These are phyloP conservation scores for Xylogone sp. DNA, from an alignment of 2,329 filamentous ascomycete species.

Conservation along the genomic window DNA sequence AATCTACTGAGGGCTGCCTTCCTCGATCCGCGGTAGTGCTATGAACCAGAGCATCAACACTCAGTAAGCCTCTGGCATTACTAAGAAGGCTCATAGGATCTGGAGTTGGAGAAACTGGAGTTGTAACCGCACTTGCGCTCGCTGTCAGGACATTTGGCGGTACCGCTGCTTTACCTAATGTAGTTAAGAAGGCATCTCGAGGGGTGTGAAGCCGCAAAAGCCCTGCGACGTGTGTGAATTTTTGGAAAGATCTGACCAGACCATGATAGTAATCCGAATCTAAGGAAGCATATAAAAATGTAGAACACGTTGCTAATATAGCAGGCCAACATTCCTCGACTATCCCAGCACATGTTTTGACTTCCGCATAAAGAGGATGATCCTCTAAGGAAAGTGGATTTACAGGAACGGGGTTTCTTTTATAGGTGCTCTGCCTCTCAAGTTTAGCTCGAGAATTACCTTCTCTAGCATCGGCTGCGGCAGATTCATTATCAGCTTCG, in stretches of 20 bases:
- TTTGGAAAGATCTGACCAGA: conserved; percentile 88
- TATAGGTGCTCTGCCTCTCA: conserved; percentile 64
- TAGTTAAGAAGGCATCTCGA: conserved; percentile 91
- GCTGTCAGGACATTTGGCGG: conserved; percentile 72
- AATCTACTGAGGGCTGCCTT: conserved; percentile 56
- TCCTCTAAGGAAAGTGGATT: conserved; percentile 78
- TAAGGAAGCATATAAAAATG: conserved; percentile 86
- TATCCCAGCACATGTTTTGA: conserved; percentile 75
- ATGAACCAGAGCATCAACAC: conserved; percentile 66
- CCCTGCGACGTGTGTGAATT: conserved; percentile 91
- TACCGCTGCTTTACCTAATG: conserved; percentile 87
- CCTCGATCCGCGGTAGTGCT: conserved; percentile 58
- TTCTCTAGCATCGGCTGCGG: conserved; percentile 11
- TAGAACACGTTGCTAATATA: conserved; percentile 89
- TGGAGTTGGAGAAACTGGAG: conserved; percentile 39
- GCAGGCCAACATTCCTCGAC: conserved; percentile 95
- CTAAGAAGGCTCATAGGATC: conserved; percentile 57
- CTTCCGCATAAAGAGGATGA: conserved; percentile 66
- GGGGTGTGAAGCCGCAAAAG: conserved; percentile 80
- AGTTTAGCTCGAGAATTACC: conserved; percentile 24
- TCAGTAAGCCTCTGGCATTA: conserved; percentile 69
- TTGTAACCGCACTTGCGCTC: conserved; percentile 47
- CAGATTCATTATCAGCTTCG: conserved; percentile 16
- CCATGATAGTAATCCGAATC: conserved; percentile 94
- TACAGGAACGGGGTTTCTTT: conserved; percentile 72